phyloP scores from a whole-genome alignment of 306 rosid genomes.

The Vigna mungo region DNA sequence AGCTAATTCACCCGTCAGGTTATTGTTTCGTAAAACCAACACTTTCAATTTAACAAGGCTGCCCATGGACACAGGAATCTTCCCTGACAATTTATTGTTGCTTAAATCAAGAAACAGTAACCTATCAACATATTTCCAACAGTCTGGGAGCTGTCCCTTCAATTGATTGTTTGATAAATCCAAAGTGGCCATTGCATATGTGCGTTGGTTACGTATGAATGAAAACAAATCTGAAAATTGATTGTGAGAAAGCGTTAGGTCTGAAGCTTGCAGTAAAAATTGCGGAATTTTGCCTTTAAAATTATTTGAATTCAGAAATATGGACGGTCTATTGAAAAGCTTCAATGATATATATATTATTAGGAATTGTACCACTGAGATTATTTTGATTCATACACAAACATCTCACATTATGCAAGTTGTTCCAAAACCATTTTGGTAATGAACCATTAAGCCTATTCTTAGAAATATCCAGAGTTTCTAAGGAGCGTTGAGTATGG shows the following conservation, averaged over 20 bases:
- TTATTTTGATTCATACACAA: conserved; percentile 26
- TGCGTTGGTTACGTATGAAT: neutral
- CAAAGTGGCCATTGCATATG: neutral
- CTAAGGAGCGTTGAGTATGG: too few species aligned
- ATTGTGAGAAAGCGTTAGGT: neutral
- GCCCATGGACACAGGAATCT: conserved; percentile 36
- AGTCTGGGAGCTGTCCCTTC: neutral
- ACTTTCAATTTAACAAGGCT: neutral
- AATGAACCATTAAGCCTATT: too few species aligned
- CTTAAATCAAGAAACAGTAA: conserved; percentile 26
- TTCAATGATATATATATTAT: neutral
- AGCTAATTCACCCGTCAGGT: conserved; percentile 28
- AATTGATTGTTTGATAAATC: conserved; percentile 35
- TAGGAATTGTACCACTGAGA: conserved; percentile 6
- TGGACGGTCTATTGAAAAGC: neutral
- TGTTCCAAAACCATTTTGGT: conserved; percentile 31
- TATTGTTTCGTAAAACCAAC: conserved; percentile 29
- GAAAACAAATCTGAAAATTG: conserved; percentile 21
- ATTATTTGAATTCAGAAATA: conserved; percentile 22
- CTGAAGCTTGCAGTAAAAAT: neutral
- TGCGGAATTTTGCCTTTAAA: neutral
- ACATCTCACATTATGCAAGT: accelerated
- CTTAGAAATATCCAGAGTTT: too few species aligned
- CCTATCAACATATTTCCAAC: neutral
- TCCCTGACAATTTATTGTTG: conserved; percentile 24